Conservation (phyloP, 768 basidiomycete species). For the Mycena vitilis region DNA sequence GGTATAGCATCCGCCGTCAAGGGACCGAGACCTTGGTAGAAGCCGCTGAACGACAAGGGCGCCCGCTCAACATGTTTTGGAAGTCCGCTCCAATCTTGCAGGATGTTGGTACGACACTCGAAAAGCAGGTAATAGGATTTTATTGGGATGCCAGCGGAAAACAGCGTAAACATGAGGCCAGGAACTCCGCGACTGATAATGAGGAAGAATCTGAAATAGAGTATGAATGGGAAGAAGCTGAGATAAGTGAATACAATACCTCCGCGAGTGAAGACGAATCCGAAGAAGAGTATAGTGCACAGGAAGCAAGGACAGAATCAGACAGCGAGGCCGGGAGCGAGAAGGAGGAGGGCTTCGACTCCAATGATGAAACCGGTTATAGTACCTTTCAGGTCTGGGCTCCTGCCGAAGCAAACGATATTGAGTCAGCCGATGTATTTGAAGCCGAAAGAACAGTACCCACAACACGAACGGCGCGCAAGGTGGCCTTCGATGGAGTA, state of each 20-base stretch:
- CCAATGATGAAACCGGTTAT: slow-evolving; percentile 3
- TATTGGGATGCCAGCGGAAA: neutral
- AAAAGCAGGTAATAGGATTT: slow-evolving; percentile 15
- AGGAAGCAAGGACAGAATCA: too few species aligned
- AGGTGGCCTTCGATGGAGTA: slow-evolving; percentile 3
- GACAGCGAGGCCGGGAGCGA: too few species aligned
- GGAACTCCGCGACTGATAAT: neutral
- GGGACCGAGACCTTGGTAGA: neutral
- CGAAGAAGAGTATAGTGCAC: too few species aligned
- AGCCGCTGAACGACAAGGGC: neutral
- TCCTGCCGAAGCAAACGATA: neutral
- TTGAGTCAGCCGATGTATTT: neutral
- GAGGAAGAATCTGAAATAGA: too few species aligned
- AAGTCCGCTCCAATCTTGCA: neutral
- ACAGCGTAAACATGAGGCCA: neutral
- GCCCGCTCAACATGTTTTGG: slow-evolving; percentile 5
- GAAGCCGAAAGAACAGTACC: neutral
- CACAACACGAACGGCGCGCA: neutral
- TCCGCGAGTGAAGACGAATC: too few species aligned
- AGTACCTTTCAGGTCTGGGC: slow-evolving; percentile 9
- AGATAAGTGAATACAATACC: too few species aligned
- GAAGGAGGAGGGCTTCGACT: too few species aligned
- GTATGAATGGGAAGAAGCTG: too few species aligned
- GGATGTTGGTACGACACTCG: neutral
- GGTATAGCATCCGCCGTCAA: neutral